phyloP scores from a whole-genome alignment of 2,329 filamentous ascomycete genomes.

The Colletotrichum liaoningense region DNA sequence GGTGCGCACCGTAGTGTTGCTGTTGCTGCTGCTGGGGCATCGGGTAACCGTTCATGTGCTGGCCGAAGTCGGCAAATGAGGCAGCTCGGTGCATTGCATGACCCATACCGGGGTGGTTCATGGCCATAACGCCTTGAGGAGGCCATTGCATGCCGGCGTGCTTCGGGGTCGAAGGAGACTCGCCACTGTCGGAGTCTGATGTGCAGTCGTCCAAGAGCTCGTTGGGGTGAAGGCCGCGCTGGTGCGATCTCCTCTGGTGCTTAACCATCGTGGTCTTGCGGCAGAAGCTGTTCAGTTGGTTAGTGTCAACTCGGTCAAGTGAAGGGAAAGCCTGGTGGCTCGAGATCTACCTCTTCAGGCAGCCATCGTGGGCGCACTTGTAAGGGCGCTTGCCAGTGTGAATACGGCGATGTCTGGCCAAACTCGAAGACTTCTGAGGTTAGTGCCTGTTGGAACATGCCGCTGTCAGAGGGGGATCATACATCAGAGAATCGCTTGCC shows the following conservation, averaged over 20 bases:
- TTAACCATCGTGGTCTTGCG: slow-evolving; percentile 79
- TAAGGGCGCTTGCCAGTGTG: slow-evolving; percentile 76
- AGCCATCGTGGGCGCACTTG: slow-evolving; percentile 70
- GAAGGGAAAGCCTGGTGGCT: background rate
- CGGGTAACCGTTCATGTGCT: slow-evolving; percentile 58
- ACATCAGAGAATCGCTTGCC: slow-evolving; percentile 79
- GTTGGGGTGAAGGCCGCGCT: slow-evolving; percentile 66
- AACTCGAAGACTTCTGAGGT: slow-evolving; percentile 68
- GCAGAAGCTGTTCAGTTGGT: slow-evolving; percentile 66
- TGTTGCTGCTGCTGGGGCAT: slow-evolving; percentile 50
- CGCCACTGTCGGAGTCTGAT: slow-evolving; percentile 68
- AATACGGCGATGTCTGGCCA: slow-evolving; percentile 73
- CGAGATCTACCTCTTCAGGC: slow-evolving; percentile 66
- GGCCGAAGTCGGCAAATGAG: slow-evolving; percentile 66
- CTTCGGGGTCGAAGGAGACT: slow-evolving; percentile 69
- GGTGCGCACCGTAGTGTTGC: slow-evolving; percentile 51
- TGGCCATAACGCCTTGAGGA: slow-evolving; percentile 53
- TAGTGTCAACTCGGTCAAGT: slow-evolving; percentile 30
- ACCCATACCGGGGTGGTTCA: slow-evolving; percentile 49
- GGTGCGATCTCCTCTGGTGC: slow-evolving; percentile 71
- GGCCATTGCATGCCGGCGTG: slow-evolving; percentile 65
- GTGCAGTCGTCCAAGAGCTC: slow-evolving; percentile 65
- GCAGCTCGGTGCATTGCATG: slow-evolving; percentile 61
- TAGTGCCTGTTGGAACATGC: slow-evolving; percentile 39
- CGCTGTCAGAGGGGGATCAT: slow-evolving; percentile 44